Base-by-base conservation (phyloP, 805 yeast genomes). In the Tetrapisispora arboricola region DNA sequence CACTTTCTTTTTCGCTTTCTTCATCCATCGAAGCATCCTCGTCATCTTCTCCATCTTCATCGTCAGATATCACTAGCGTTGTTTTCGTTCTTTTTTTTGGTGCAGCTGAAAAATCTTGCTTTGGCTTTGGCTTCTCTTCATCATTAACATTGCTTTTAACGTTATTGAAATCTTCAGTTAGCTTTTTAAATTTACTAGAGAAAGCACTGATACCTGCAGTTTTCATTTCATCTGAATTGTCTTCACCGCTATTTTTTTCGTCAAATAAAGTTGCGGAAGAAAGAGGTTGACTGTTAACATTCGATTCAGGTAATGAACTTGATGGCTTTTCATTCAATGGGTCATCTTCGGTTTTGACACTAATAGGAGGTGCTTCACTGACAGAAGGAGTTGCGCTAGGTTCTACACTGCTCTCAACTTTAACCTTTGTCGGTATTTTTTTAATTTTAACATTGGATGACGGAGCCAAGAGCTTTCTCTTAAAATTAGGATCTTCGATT, bases 161-260 rank as follows among this genome's bases (percentile, higher is more conserved):
- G 4, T 47, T 42, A 27, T 61, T 60, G 37, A 60, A 57, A 1
- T 50, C 49, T n/a, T 55, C 50, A 32, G 59, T 49, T 3, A 61
- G 36, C 39, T 60, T 51, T 36, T 56, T 60, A 37, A 60, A 60
- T 41, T 50, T 57, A 42, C 49, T 55, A 1, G 64, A 57, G 34
- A 60, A 58, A 8, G 54, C 38, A 38, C 63, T 56, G 10, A 38
- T 16, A 3, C 24, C 19, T n/a, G 27, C 38, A 6, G 46, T 43
- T n/a, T 42, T 45, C 10, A 43, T 51, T 15, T 34, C 33, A 16
- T 38, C 39, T 8, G 12, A 13, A 8, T 39, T 30, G 16, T 19
- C 36, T 24, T 42, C 39, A 7, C 43, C 38, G 27, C 50, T 49
- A 8, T 28, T 35, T 5, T 30, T 25, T 8, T 42, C 38, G 32